Evolutionary conservation across 2,329 filamentous ascomycete species (phyloP), one percentile per base, ranked within the genome.

Genomic region (Diaporthe humulicola): DNA sequence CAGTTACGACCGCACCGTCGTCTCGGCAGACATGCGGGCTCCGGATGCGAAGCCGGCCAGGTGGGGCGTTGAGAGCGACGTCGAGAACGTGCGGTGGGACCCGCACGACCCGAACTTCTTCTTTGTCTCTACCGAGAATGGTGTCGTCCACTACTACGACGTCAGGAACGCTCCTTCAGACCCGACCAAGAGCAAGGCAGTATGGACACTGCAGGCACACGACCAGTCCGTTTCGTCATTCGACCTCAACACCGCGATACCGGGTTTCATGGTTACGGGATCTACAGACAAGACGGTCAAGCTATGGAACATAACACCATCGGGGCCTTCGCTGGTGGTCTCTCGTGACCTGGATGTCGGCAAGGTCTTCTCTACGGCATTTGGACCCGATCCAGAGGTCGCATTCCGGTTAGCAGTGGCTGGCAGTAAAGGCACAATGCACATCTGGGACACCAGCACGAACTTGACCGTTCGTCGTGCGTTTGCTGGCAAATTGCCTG

Each of bases 371-470:
- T 95, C 95, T 15, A 94, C 96, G 2, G 90, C 90, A 9, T 99
- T 98, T 83, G 97, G 94, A 5, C 96, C 97, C 0, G 97, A 99
- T 82, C 84, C 92, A 45, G 95, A 97, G 84, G 95, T 98, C 14
- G 94, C 94, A 33, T 99, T 98, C 89, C 90, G 97, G 71, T 88
- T 99, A 58, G 94, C 96, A 2, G 95, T 99, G 25, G 97, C 96
- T 9, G 97, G 97, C 73, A 98, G 96, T 87, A 97, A 97, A 86
- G 97, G 97, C 60, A 91, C 91, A 48, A 92, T 98, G 81, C 94
- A 98, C 83, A 92, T 99, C 71, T 99, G 97, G 97, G 96, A 98
- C 84, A 98, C 97, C 30, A 91, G 95, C 83, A 99, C 97, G 74
- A 99, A 99, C 83, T 91, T 91, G 19, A 93, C 94, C 36, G 95